Percentiles rank a stretch among this genome's conserved stretches.
phyloP scores from a whole-genome alignment of 306 rosid genomes.

The Mimosa bimucronata region DNA sequence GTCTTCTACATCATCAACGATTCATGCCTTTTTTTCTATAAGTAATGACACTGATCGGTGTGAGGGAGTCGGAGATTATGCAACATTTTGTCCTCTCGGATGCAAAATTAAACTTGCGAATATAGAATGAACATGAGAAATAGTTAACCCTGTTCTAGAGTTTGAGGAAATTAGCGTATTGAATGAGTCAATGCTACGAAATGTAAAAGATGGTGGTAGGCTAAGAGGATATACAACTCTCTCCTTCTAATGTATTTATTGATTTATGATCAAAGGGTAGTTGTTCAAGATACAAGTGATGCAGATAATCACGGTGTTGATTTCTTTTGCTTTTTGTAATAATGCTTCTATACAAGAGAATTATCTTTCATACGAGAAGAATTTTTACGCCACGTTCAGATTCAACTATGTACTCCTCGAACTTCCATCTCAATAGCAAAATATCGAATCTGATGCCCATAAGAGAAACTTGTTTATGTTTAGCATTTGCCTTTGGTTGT shows the following conservation, averaged over 20 bases:
- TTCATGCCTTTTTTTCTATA: neutral
- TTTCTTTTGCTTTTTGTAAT: neutral
- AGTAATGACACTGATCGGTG: neutral
- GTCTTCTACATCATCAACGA: neutral
- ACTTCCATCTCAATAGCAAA: conserved; percentile 31
- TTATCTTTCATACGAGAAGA: conserved; percentile 38
- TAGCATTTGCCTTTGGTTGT: conserved; percentile 27
- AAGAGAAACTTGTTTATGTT: conserved; percentile 36
- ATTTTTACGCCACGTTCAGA: conserved; percentile 34
- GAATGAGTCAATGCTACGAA: too few species aligned
- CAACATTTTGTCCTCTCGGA: neutral
- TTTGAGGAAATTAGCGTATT: conserved; percentile 2
- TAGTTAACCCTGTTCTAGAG: neutral
- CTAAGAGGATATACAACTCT: conserved; percentile 49
- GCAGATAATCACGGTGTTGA: conserved; percentile 34
- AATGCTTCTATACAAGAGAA: conserved; percentile 40
- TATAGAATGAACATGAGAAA: neutral
- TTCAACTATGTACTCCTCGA: conserved; percentile 13
- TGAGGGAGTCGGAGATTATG: neutral
- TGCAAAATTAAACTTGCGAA: neutral
- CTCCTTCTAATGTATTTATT: conserved; percentile 47
- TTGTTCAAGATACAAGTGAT: conserved; percentile 42
- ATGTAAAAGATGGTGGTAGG: conserved; percentile 25
- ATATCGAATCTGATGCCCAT: conserved; percentile 33
- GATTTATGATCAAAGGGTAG: conserved; percentile 41